Conservation (phyloP, 2,329 filamentous ascomycete genomes). For the Botryotinia narcissicola region DNA sequence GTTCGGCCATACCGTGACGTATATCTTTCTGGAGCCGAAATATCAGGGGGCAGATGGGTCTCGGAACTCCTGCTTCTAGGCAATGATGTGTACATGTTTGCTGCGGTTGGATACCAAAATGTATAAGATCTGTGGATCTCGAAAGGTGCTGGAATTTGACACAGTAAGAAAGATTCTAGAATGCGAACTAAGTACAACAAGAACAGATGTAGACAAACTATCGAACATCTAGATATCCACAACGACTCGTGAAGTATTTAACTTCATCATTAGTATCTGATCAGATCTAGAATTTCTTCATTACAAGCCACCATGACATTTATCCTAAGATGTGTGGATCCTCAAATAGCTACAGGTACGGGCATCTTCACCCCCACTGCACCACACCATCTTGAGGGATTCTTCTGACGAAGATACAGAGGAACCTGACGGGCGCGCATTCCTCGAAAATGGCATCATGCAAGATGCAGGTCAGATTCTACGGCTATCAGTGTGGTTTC, state of each 20-base stretch:
- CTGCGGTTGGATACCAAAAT: background rate
- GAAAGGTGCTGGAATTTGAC: background rate
- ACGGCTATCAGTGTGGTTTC: background rate
- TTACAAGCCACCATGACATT: background rate
- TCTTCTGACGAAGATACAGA: background rate
- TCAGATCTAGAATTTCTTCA: background rate
- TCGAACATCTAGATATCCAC: background rate
- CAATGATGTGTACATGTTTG: conserved; percentile 3
- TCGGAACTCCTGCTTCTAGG: background rate
- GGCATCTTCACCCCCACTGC: background rate
- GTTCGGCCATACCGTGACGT: background rate
- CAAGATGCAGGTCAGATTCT: background rate
- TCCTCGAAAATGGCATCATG: background rate
- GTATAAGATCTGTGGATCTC: background rate
- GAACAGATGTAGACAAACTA: background rate
- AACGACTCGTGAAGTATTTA: background rate
- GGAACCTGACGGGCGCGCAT: background rate
- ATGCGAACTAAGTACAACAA: background rate
- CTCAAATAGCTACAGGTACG: background rate
- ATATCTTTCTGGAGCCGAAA: background rate
- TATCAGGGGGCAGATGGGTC: background rate
- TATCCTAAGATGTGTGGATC: background rate
- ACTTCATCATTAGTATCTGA: background rate
- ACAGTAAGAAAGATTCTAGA: background rate
- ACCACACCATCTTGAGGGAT: background rate